A percentile compares a stretch with the other conserved stretches of the same genome.
Evolutionary conservation across 441 rosid genomes (phyloP).

Genomic region (Euphorbia neoarborescens): DNA sequence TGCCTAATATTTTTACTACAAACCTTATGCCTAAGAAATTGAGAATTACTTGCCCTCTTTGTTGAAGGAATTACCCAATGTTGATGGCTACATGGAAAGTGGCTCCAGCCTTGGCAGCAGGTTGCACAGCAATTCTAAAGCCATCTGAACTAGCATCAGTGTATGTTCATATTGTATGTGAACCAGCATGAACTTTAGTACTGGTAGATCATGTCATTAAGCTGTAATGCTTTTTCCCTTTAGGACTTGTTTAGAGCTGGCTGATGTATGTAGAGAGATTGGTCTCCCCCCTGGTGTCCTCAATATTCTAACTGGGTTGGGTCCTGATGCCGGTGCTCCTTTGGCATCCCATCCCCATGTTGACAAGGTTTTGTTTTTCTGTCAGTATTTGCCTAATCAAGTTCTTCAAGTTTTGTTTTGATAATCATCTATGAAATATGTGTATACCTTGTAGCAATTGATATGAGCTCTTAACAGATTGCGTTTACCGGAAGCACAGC

Average conservation of each 20-base stretch:
- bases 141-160: constrained; percentile 84
- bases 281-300: constrained; percentile 96
- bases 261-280: constrained; percentile 75
- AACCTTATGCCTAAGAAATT: constrained; percentile 17
- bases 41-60: constrained; percentile 15
- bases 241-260: constrained; percentile 97
- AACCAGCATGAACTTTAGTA: constrained; percentile 15
- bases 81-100: constrained; percentile 97
- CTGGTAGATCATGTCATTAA: constrained; percentile 11
- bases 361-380: constrained; percentile 62
- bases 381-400: constrained; percentile 13
- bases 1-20: background rate
- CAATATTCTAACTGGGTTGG: constrained; percentile 84
- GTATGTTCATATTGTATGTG: constrained; percentile 38
- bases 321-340: constrained; percentile 96
- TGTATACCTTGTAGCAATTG: constrained; percentile 5
- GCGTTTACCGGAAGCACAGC: constrained; percentile 93
- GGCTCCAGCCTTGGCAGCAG: constrained; percentile 98
- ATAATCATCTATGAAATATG: constrained; percentile 3
- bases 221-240: constrained; percentile 21
- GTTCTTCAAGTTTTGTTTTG: constrained; percentile 20
- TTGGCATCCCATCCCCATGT: constrained; percentile 82
- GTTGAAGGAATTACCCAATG: constrained; percentile 88
- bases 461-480: constrained; percentile 40
- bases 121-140: constrained; percentile 88